Conservation (phyloP, 2,329 filamentous ascomycete species). For the Elsinoe australis region DNA sequence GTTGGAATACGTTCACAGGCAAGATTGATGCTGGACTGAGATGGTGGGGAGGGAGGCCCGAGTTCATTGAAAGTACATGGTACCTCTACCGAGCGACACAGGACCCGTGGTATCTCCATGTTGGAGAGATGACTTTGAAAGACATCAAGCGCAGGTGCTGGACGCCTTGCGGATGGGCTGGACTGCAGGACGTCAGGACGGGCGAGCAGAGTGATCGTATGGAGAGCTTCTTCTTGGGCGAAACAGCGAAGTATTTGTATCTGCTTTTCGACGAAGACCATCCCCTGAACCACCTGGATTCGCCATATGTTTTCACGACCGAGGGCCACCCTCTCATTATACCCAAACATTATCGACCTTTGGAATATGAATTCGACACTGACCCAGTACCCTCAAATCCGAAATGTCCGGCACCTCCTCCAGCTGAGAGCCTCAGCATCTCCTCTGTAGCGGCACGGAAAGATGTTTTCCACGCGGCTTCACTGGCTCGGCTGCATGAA, state of each 20-base stretch:
- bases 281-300: constrained; percentile 78
- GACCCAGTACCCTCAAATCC: constrained; percentile 5
- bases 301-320: constrained; percentile 86
- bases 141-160: constrained; percentile 86
- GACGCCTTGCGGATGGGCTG: constrained; percentile 88
- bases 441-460: constrained; percentile 71
- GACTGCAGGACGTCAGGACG: constrained; percentile 52
- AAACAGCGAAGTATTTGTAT: constrained; percentile 94
- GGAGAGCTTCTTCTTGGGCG: constrained; percentile 97
- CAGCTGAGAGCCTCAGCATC: constrained; percentile 57
- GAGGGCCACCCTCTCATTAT: constrained; percentile 91
- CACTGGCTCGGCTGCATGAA: constrained; percentile 66
- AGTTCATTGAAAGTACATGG: constrained; percentile 96
- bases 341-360: constrained; percentile 38
- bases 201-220: constrained; percentile 89
- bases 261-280: constrained; percentile 80
- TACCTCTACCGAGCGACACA: constrained; percentile 89
- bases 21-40: constrained; percentile 77
- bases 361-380: constrained; percentile 7
- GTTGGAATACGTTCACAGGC: constrained; percentile 81
- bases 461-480: constrained; percentile 84
- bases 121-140: constrained; percentile 87
- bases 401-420: constrained; percentile 57
- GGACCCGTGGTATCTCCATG: constrained; percentile 93
- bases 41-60: constrained; percentile 93